phyloP scores from a whole-genome alignment of 805 yeast genomes.

The Kluyveromyces starmeri region DNA sequence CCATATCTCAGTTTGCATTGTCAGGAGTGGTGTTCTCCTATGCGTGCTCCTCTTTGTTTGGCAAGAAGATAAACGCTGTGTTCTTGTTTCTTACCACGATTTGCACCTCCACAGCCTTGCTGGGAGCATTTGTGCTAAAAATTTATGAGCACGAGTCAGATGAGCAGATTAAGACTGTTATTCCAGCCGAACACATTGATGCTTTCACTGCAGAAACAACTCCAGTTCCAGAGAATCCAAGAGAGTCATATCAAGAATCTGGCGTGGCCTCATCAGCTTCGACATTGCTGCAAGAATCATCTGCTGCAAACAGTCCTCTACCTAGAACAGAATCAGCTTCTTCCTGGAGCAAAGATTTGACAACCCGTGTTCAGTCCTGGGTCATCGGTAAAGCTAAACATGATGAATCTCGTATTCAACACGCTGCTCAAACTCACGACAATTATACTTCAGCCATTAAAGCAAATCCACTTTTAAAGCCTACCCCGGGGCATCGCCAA shows the following conservation, averaged over 20 bases:
- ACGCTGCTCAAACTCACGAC: slow-evolving; percentile 1
- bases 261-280: background rate
- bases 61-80: slow-evolving; percentile 45
- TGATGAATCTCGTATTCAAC: slow-evolving; percentile 5
- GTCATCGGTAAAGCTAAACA: slow-evolving; percentile 18
- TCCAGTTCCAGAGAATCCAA: background rate
- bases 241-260: background rate
- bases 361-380: slow-evolving; percentile 22
- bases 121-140: slow-evolving; percentile 27
- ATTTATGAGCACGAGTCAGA: slow-evolving; percentile 9
- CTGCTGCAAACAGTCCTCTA: background rate
- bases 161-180: background rate
- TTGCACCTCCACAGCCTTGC: slow-evolving; percentile 32
- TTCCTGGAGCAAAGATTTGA: slow-evolving; percentile 18
- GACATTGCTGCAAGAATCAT: background rate
- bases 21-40: slow-evolving; percentile 59
- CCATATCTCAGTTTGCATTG: slow-evolving; percentile 61
- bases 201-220: background rate
- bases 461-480: too few species aligned
- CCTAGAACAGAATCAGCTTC: slow-evolving; percentile 14
- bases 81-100: slow-evolving; percentile 45
- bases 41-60: slow-evolving; percentile 44
- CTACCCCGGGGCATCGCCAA: background rate
- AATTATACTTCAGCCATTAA: background rate
- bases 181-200: background rate